Base-by-base conservation (phyloP, 2,329 filamentous ascomycete species). In the Apiospora pterosperma region DNA sequence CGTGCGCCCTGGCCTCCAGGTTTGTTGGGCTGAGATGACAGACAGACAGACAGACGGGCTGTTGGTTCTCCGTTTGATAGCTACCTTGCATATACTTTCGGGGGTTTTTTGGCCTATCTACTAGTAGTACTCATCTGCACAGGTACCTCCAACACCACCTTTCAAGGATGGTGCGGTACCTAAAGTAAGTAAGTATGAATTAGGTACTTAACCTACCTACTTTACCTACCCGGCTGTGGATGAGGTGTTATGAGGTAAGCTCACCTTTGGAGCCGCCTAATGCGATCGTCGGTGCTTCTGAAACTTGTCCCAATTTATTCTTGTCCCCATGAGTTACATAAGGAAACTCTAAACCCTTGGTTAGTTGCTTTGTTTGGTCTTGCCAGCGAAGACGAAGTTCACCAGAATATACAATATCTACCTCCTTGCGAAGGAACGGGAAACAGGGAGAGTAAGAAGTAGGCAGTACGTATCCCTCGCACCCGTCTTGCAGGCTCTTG, bases 291-390 rank as follows among this genome's bases (percentile, higher is more conserved):
- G 48, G 48, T 55, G 48, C 48, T 55, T 55, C 48, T 55, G 48
- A 55, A 55, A 55, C 48, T 55, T 55, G 48, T 55, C 48, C 48
- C 48, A 55, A 34, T 55, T 55, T 55, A 55, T 55, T 52, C 44
- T 52, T 10, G 48, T 55, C 16, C 48, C 48, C 48, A 55, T 28
- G 48, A 34, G 48, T 55, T 55, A 34, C 48, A 55, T 55, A 55
- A 55, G 48, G n/a, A 34, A 55, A 55, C 48, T 55, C 48, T 55
- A 55, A 55, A 34, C 48, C 28, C 48, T 55, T 55, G 48, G n/a
- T 55, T 55, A 16, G 28, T 31, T n/a, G 16, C 19, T 55, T 31
- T n/a, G 8, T 34, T n/a, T 31, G 48, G 8, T 34, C 16, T 55
- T 55, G 31, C 5, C 28, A 31, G 28, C 28, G 44, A 55, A 55